phyloP scores from a whole-genome alignment of 345 rosid species.

The Hibiscus mutabilis region DNA sequence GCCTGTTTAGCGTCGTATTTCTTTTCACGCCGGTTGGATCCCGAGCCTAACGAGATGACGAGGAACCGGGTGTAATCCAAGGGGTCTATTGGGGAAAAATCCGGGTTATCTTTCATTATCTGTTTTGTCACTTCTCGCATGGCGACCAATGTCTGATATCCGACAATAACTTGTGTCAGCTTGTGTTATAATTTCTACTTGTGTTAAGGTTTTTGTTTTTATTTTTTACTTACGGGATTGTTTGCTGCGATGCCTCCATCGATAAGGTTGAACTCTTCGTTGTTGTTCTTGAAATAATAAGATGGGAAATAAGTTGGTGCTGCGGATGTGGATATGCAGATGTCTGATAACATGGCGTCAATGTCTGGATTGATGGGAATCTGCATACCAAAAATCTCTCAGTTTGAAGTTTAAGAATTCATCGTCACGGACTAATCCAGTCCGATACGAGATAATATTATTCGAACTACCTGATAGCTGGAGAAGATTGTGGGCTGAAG shows the following conservation, averaged over 20 bases:
- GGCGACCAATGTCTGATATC: constrained; percentile 53
- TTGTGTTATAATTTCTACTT: background rate
- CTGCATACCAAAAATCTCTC: constrained; percentile 20
- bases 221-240: constrained; percentile 44
- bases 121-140: constrained; percentile 54
- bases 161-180: background rate
- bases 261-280: constrained; percentile 50
- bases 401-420: too few relatives aligned
- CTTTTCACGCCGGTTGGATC: constrained; percentile 25
- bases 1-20: constrained; percentile 39
- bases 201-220: background rate
- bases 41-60: constrained; percentile 67
- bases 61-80: constrained; percentile 44
- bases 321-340: constrained; percentile 62
- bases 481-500: constrained; percentile 67
- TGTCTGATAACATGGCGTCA: constrained; percentile 54
- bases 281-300: constrained; percentile 38
- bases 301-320: constrained; percentile 70
- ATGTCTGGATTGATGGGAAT: constrained; percentile 19
- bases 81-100: constrained; percentile 29
- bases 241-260: constrained; percentile 67
- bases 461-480: constrained; percentile 34
- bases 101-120: constrained; percentile 40
- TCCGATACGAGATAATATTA: too few relatives aligned
- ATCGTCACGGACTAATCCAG: too few relatives aligned